Base-by-base conservation (phyloP, 148 eudicot genomes). In the Nyssa sinensis region DNA sequence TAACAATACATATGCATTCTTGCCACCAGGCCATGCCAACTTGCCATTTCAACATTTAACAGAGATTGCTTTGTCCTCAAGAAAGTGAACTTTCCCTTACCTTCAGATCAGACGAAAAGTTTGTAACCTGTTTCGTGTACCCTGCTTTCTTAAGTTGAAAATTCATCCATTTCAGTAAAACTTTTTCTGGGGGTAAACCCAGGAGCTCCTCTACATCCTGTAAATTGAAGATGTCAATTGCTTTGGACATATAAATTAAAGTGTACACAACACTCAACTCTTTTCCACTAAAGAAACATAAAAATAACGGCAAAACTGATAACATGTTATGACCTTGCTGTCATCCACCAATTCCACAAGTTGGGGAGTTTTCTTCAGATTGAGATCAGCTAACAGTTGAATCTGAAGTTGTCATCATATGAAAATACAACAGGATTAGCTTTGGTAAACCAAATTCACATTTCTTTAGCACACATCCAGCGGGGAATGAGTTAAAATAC, bases 171-270 rank as follows among this genome's bases (percentile, higher is more conserved):
- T 86, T 91, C 60, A 89, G 77, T 67, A 91, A 74, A 67, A 91
- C 87, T 81, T 91, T 91, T 49, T 91, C 93, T 12, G 97, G 97
- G 62, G 91, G 53, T 81, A 89, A 83, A 67, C 81, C 71, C 83
- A 87, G 79, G 61, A 91, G 90, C 74, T 91, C 97, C 80, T 89
- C 97, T 35, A 91, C 93, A 79, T 89, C 97, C 97, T 91, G 83
- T 64, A 77, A 61, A 74, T 32, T 57, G 12, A 62, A 62, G 39
- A 12, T 29, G 21, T 35, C 27, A 19, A 27, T 62, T 39, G 62
- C 69, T 28, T 73, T 6, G 19, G 58, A 31, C 44, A 57, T 13
- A 21, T 21, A 35, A 34, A 29, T 29, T 2, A 5, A 64, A 33
- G 34, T 31, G 55, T 23, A 33, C n/a, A 21, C 13, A 71, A 37